Evolutionary conservation across 164 flowering plant genomes (phyloP).

Genomic region (Malania oleifera): DNA sequence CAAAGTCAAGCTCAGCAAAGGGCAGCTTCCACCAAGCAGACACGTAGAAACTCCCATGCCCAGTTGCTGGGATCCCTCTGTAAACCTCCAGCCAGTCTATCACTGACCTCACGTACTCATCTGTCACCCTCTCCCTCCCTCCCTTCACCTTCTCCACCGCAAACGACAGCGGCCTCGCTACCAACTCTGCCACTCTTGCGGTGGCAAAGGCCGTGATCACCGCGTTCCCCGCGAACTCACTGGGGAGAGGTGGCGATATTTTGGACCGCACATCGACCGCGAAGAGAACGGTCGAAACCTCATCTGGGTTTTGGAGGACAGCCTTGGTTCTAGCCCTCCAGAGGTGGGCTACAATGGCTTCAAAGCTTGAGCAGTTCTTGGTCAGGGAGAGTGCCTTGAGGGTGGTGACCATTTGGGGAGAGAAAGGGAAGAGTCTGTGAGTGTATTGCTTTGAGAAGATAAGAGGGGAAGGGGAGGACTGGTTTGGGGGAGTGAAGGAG

Average conservation of each 20-base stretch:
- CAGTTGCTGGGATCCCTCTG: conserved; percentile 33
- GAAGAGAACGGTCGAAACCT: conserved; percentile 28
- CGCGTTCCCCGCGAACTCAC: conserved; percentile 40
- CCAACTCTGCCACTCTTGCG: conserved; percentile 32
- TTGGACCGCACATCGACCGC: conserved; percentile 41
- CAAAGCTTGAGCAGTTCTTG: conserved; percentile 41
- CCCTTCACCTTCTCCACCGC: conserved; percentile 29
- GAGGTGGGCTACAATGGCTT: conserved; percentile 37
- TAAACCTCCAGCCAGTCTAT: conserved; percentile 49
- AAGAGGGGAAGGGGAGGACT: conserved; percentile 15
- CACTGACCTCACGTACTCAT: conserved; percentile 37
- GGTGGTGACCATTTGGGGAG: conserved; percentile 20
- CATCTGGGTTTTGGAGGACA: conserved; percentile 20
- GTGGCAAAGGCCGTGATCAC: conserved; percentile 42
- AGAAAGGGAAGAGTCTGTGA: conserved; percentile 33
- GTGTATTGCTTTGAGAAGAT: conserved; percentile 16
- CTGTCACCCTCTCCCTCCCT: conserved; percentile 32
- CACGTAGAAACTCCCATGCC: conserved; percentile 36
- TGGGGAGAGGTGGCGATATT: conserved; percentile 28
- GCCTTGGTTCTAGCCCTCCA: conserved; percentile 40
- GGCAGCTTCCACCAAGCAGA: conserved; percentile 47
- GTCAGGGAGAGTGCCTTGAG: conserved; percentile 27
- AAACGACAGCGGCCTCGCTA: conserved; percentile 26
- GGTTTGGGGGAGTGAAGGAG: conserved; percentile 25
- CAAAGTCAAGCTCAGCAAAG: conserved; percentile 40